Evolutionary conservation across 768 basidiomycete genomes (phyloP), one percentile per base, ranked within the genome.

Genomic region (Phaeotremella skinneri): DNA sequence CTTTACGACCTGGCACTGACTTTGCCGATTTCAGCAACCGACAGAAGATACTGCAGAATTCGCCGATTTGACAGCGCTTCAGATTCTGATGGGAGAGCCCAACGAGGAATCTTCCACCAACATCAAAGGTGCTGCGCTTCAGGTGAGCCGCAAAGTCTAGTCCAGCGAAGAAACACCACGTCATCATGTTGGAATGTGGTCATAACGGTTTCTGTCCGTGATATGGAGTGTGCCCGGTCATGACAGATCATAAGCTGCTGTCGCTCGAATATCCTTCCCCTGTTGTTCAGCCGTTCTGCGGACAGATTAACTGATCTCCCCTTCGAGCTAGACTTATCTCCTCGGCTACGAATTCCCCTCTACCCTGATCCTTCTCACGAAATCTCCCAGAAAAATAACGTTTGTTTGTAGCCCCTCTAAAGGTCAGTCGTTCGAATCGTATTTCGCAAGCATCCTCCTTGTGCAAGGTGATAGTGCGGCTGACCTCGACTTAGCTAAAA

Each of bases 321-420:
- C 56, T 25, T 64, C 25, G 13, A 5, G n/a, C n/a, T 66, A 96
- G 94, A 93, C 92, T 73, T 96, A 92, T 90, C 81, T 99, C 17
- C 83, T 98, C 37, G 94, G 93, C 14, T 98, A 92, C 77, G 94
- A 99, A 78, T 98, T 98, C 72, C 96, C 94, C 2, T 91, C 91
- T 0, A 97, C 94, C 0, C 81, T 97, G 27, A 82, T 93, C 58
- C 80, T 97, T 20, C 88, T 98, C 69, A 83, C 86, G 57, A 62
- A 63, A 49, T 63, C 65, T 5, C 64, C 68, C 17, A 81, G 86
- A 54, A 88, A 84, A 70, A 79, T 98, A 20, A 80, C 81, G 31
- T 87, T 97, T 39, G 79, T 96, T 26, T 92, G 90, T 63, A 93
- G 91, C 23, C 83, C 88, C 1, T 89, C 87, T 20, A 94, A 97